Base-by-base conservation (phyloP, 73 alveolate genomes). In the Paramecium caudatum region DNA sequence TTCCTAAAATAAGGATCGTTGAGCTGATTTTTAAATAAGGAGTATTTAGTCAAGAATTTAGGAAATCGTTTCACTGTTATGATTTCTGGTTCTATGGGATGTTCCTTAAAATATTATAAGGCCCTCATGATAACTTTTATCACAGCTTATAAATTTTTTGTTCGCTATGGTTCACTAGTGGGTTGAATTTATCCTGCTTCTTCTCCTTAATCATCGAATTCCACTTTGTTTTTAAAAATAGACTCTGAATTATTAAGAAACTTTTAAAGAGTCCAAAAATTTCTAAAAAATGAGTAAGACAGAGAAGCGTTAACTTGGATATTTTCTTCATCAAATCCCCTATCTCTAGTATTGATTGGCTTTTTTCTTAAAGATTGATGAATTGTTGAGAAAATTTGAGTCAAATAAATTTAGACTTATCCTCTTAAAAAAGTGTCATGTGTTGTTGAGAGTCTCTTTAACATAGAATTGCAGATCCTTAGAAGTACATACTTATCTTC, bases 1-100 rank as follows among this genome's bases (percentile, higher is more conserved):
- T 74, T 74, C 32, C 88, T 74, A 74, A 74, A 74, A n/a, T 30
- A 74, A 45, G 88, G 88, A 74, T 74, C 88, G 32, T 41, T 41
- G 8, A 74, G 16, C 21, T 74, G 19, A 74, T 74, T 45, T 39
- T 74, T 74, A 34, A 74, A 74, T 39, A 74, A 43, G 10, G 43
- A 37, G 25, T 74, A 74, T 74, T 74, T 74, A 6, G 88, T 74
- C 27, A 74, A 25, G 30, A 74, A 74, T 45, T 45, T 74, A 74
- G 88, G 88, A 74, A 74, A 74, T n/a, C 88, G 17, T 39, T 74
- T 36, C 6, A 74, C 88, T 16, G 46, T 43, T 2, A 27, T 23
- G 16, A 41, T 74, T 17, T 41, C 39, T 13, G 65, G 68, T 74
- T 39, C 88, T 0, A 74, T 74, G 21, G 62, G 68, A 43, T 74